A percentile compares a stretch with the other conserved stretches of the same genome.
Conservation (phyloP, 345 rosid genomes). For the Gossypium mustelinum region DNA sequence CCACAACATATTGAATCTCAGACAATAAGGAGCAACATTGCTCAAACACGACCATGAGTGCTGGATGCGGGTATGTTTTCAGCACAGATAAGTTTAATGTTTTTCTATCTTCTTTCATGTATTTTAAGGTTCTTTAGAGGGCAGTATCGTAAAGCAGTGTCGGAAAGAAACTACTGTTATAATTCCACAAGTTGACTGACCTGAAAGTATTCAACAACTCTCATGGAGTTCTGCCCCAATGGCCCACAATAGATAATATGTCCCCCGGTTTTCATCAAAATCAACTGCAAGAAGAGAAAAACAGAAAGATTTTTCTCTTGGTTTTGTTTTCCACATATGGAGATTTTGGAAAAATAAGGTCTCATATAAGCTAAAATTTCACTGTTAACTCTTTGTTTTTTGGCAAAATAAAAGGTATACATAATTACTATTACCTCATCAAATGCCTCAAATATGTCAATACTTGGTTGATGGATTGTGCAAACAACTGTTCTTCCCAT, state of each 20-base stretch:
- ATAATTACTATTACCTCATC: constrained; percentile 34
- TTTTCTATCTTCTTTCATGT: too few relatives aligned
- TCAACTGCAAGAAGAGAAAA: constrained; percentile 39
- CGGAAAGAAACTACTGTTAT: not conserved
- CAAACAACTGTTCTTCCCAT: constrained; percentile 51
- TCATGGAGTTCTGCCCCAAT: constrained; percentile 51
- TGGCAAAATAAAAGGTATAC: not conserved
- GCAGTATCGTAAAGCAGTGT: too few relatives aligned
- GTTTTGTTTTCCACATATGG: not conserved
- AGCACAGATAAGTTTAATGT: not conserved
- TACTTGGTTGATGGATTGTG: constrained; percentile 54
- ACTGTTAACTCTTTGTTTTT: not conserved
- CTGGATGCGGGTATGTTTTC: not conserved
- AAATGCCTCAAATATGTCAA: constrained; percentile 44
- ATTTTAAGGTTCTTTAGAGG: too few relatives aligned
- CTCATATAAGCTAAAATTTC: not conserved
- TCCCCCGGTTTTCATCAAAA: constrained; percentile 68
- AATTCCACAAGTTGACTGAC: constrained; percentile 24
- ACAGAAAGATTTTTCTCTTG: not conserved
- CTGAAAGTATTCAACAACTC: constrained; percentile 65
- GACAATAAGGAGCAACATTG: not conserved
- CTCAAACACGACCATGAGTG: not conserved
- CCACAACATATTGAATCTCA: not conserved
- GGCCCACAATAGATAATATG: constrained; percentile 60
- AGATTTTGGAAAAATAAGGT: too few relatives aligned